Conservation (phyloP, 148 eudicot genomes). For the Nyssa sinensis region DNA sequence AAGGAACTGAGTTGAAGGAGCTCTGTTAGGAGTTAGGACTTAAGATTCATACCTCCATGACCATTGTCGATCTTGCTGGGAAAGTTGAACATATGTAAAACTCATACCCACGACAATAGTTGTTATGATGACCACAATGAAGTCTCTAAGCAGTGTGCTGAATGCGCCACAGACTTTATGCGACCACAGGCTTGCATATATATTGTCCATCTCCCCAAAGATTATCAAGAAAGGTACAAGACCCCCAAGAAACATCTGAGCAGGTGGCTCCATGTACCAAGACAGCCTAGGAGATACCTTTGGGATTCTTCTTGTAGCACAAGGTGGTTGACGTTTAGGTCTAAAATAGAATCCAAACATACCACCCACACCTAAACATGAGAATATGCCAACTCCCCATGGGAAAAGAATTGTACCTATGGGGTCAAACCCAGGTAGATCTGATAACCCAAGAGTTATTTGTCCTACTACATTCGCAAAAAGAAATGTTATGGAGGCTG, state of each 20-base stretch:
- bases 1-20: background rate
- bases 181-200: background rate
- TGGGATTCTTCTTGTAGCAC: constrained; percentile 1
- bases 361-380: background rate
- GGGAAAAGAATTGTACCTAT: background rate
- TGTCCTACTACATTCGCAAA: background rate
- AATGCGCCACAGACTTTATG: background rate
- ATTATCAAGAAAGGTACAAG: background rate
- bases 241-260: background rate
- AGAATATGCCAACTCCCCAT: background rate
- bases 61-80: background rate
- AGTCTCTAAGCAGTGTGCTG: background rate
- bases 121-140: background rate
- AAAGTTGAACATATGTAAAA: background rate
- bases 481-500: background rate
- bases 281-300: background rate
- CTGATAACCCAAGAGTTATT: background rate
- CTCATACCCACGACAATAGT: background rate
- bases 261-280: constrained; percentile 1
- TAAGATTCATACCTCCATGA: background rate
- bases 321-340: background rate
- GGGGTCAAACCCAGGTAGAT: background rate
- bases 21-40: background rate
- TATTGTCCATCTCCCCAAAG: background rate
- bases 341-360: background rate